phyloP scores from a whole-genome alignment of 495 filamentous ascomycete genomes.

The Daldinia caldariorum region DNA sequence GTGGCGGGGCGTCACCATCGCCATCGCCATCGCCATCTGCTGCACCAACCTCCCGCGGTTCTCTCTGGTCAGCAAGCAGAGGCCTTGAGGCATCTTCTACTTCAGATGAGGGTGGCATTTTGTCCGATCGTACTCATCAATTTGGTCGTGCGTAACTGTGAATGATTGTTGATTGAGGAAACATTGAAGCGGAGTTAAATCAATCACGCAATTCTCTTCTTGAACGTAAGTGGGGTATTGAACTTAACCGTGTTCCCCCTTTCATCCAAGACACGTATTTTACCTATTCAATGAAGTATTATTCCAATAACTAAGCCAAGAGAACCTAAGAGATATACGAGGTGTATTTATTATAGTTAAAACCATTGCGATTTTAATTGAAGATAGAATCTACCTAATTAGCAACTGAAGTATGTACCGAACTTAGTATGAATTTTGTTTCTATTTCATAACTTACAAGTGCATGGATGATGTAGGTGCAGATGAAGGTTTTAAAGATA shows the following conservation, averaged over 20 bases:
- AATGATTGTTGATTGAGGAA: slow-evolving; percentile 16
- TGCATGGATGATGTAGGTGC: too few species aligned
- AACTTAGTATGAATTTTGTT: too few species aligned
- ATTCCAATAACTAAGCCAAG: too few species aligned
- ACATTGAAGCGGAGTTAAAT: slow-evolving; percentile 31
- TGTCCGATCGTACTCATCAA: background rate
- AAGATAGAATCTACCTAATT: background rate
- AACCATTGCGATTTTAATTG: background rate
- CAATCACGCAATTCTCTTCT: slow-evolving; percentile 35
- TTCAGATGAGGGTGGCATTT: slow-evolving; percentile 26
- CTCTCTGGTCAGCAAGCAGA: slow-evolving; percentile 42
- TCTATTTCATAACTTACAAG: background rate
- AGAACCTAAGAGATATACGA: too few species aligned
- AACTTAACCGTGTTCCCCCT: background rate
- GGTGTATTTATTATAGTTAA: too few species aligned
- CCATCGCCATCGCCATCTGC: slow-evolving; percentile 6
- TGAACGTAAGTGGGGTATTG: background rate
- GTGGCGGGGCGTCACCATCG: slow-evolving; percentile 17
- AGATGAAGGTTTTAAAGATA: too few species aligned
- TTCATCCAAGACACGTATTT: background rate
- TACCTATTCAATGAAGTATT: too few species aligned
- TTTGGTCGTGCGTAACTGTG: background rate
- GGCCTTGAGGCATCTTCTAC: slow-evolving; percentile 43
- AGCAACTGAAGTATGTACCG: too few species aligned
- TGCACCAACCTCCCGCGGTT: slow-evolving; percentile 6